phyloP scores from a whole-genome alignment of 805 yeast species.

The Kuraishia capsulata region DNA sequence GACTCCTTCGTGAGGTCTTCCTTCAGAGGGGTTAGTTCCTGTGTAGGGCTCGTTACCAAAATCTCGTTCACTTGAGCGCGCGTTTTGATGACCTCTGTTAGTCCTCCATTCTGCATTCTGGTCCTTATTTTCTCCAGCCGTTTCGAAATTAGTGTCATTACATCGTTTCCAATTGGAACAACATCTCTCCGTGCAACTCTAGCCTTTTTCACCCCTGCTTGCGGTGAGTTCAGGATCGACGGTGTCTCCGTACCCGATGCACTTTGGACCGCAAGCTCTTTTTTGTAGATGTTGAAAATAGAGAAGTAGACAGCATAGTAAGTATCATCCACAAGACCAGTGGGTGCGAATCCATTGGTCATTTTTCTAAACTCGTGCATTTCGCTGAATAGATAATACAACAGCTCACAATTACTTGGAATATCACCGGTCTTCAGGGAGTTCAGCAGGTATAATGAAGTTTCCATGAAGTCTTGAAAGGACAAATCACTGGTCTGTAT shows the following conservation, averaged over 20 bases:
- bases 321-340: slow-evolving; percentile 67
- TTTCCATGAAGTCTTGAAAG: slow-evolving; percentile 31
- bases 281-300: slow-evolving; percentile 24
- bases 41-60: too few relatives aligned
- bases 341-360: slow-evolving; percentile 77
- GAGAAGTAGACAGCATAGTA: slow-evolving; percentile 51
- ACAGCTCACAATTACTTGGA: slow-evolving; percentile 26
- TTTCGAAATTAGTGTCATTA: slow-evolving; percentile 12
- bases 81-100: neutral
- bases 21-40: too few relatives aligned
- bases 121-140: slow-evolving; percentile 13
- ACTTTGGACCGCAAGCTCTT: slow-evolving; percentile 1
- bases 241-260: too few relatives aligned
- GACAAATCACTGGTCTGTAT: slow-evolving; percentile 33
- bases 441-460: slow-evolving; percentile 22
- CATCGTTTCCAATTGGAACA: slow-evolving; percentile 22
- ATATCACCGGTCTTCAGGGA: slow-evolving; percentile 20
- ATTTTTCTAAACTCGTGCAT: slow-evolving; percentile 54
- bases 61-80: neutral
- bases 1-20: neutral
- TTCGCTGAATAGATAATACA: slow-evolving; percentile 37
- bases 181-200: slow-evolving; percentile 42
- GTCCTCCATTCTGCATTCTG: slow-evolving; percentile 3
- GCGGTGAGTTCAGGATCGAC: slow-evolving; percentile 2
- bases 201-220: slow-evolving; percentile 14